Conservation (phyloP, 352 stramenopile genomes). For the Phytophthora chlamydospora region DNA sequence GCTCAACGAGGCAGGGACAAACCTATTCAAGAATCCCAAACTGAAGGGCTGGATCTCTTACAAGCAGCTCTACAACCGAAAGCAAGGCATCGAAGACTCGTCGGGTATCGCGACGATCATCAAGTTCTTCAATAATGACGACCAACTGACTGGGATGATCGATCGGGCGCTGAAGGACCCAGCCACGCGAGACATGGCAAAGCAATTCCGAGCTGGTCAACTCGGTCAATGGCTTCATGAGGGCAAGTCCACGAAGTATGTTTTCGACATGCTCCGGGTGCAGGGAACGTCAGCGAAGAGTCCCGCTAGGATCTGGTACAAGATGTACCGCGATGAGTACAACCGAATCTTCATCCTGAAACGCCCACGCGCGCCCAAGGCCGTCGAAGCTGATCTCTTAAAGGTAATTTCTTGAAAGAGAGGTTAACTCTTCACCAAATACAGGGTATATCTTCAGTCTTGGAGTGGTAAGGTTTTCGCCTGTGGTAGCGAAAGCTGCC, state of each 20-base stretch:
- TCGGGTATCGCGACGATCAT: background rate
- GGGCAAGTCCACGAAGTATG: background rate
- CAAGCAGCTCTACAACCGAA: background rate
- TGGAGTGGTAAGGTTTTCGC: too few species aligned
- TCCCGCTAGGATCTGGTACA: too few species aligned
- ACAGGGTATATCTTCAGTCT: too few species aligned
- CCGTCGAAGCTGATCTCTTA: too few species aligned
- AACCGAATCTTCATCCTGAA: too few species aligned
- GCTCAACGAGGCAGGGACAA: background rate
- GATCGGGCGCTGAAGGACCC: background rate
- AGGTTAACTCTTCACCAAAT: too few species aligned
- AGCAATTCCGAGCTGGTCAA: constrained; percentile 2
- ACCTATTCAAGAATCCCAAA: background rate
- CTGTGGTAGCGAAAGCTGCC: background rate
- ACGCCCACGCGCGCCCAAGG: too few species aligned
- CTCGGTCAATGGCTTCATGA: background rate
- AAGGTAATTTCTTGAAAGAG: too few species aligned
- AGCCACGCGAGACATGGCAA: background rate
- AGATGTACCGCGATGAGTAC: too few species aligned
- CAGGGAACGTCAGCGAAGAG: background rate
- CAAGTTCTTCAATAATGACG: background rate
- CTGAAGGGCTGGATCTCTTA: background rate
- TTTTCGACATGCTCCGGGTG: background rate
- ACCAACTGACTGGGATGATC: background rate
- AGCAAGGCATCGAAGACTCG: background rate